phyloP scores from a whole-genome alignment of 169 alveolate species.

The Eimeria praecox region DNA sequence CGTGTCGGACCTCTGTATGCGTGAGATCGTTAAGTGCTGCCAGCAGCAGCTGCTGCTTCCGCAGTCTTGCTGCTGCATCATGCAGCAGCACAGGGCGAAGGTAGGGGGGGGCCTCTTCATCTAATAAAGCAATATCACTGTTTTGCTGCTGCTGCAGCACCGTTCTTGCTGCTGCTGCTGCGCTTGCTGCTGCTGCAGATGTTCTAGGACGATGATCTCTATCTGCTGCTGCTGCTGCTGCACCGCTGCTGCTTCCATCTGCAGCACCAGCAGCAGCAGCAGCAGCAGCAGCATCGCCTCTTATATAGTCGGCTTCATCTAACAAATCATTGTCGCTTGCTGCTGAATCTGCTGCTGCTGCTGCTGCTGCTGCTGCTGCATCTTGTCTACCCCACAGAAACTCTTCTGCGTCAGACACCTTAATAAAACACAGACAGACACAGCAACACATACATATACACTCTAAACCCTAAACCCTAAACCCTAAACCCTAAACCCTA shows the following conservation, averaged over 20 bases:
- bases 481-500: conserved; percentile 41
- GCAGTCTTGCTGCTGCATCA: conserved; percentile 70
- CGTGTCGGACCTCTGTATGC: conserved; percentile 53
- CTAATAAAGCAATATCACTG: conserved; percentile 5
- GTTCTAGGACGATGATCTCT: neutral
- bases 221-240: conserved; percentile 15
- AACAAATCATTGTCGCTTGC: conserved; percentile 42
- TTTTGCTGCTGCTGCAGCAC: conserved; percentile 57
- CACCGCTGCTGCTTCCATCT: too few relatives aligned
- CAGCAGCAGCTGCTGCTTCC: conserved; percentile 74
- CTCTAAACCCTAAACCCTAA: neutral
- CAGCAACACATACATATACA: too few relatives aligned
- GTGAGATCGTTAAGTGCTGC: conserved; percentile 71
- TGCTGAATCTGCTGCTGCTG: neutral
- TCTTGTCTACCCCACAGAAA: conserved; percentile 51
- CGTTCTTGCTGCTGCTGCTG: conserved; percentile 29
- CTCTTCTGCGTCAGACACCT: conserved; percentile 56
- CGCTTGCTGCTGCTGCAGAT: conserved; percentile 42
- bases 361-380: conserved; percentile 11
- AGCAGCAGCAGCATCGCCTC: conserved; percentile 7
- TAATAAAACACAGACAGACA: neutral
- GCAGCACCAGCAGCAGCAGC: neutral
- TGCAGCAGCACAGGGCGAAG: conserved; percentile 48
- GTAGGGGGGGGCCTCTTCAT: conserved; percentile 71
- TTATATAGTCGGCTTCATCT: conserved; percentile 56